Base-by-base conservation (phyloP, 108 stramenopile genomes). In the Cafeteria roenbergensis region DNA sequence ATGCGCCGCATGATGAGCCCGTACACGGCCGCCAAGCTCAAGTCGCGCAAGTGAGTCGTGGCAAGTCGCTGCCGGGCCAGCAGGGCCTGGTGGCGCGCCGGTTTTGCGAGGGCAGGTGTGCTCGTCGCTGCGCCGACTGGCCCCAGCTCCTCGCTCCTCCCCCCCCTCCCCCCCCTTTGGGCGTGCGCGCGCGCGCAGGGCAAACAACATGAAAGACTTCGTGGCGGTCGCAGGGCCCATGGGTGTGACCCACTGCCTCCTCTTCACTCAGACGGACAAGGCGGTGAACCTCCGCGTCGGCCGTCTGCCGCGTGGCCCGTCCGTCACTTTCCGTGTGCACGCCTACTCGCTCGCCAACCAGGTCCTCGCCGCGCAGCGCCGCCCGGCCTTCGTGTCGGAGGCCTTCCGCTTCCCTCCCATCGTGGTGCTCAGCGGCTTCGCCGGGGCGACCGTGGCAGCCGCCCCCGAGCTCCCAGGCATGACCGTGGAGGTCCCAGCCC, bases 341-440 rank as follows among this genome's bases (percentile, higher is more conserved):
- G 78, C 83, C 66, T 99, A 91, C 75, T 82, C 78, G 9, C 78
- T 94, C 31, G 62, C 71, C n/a, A 69, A 82, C 70, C 85, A 91
- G 33, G 82, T 99, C 34, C 77, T 88, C 31, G 74, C 85, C 34
- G 71, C 87, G 3, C 97, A 96, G 67, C 75, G 86, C 50, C 80
- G 93, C 31, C 92, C 93, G 20, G 75, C 85, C 37, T 87, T 93
- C 61, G 74, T 59, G 34, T 78, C 79, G 29, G 58, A 70, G 20
- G 79, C 89, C 22, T 84, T 74, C 62, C 75, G 71, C 50, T 74
- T 71, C 69, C 80, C 92, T 48, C 92, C 95, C 12, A 75, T 95
- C 33, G 92, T 99, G 21, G 98, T 99, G 33, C 91, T 95, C 14
- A 97, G 97, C 78, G 97, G 95, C 76, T 99, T 99, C 73, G 92